Base-by-base conservation (phyloP, 2,329 filamentous ascomycete species). In the Curvularia sp. region DNA sequence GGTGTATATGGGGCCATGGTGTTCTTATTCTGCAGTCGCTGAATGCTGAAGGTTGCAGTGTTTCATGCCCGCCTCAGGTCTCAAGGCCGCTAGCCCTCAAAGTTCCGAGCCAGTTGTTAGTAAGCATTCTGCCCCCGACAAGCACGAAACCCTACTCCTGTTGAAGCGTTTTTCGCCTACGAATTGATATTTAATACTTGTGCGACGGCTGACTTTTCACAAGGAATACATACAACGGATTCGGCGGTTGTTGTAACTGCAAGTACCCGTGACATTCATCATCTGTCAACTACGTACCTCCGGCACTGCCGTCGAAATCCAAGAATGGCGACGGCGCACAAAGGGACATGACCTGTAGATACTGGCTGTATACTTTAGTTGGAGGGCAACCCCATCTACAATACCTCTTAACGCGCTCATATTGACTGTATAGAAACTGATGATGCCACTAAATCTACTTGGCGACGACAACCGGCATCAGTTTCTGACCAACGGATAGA, bases 21-120 rank as follows among this genome's bases (percentile, higher is more conserved):
- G 61, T 46, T 69, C 59, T 72, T 73, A 73, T 68, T 65, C 45
- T 57, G 42, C 47, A n/a, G 59, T 60, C 50, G 61, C 61, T 55
- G 52, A 56, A 56, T 65, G 57, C 68, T 73, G 71, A 74, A 62
- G 72, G 67, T 49, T 63, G 64, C 63, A 62, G 57, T 57, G 72
- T 74, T 74, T 74, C 72, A 74, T 70, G 64, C 60, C 67, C 65
- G 64, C 64, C 64, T 65, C 64, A 65, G 64, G 54, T 62, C 41
- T 63, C 60, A 42, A 43, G 25, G 52, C 47, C 51, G 51, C 58
- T 60, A 49, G 41, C 32, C 54, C 18, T 48, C 38, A 49, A 41
- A 61, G 50, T 49, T 46, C 38, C 18, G 6, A 54, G 28, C 38
- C 7, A 28, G 13, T 48, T 49, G 34, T 60, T 52, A 58, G 48